Evolutionary conservation across 371 early-diverging fungal genomes (phyloP).

Genomic region (Mortierella sp.): DNA sequence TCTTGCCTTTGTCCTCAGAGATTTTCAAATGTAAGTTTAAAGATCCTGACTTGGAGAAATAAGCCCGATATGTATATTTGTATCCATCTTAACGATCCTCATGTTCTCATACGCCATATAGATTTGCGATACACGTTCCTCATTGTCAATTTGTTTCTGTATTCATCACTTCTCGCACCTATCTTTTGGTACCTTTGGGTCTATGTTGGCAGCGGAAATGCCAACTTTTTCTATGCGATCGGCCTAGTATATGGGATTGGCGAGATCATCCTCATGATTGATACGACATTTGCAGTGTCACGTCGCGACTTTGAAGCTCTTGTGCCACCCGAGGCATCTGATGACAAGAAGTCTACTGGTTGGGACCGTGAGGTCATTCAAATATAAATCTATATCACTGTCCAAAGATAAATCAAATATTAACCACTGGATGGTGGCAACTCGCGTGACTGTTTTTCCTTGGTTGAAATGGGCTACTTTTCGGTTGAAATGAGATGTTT

Average conservation of each 20-base stretch:
- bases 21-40: conserved; percentile 83
- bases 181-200: conserved; percentile 96
- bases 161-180: conserved; percentile 84
- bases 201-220: conserved; percentile 94
- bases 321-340: conserved; percentile 37
- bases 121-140: conserved; percentile 79
- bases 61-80: background rate
- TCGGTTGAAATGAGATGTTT: background rate
- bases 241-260: conserved; percentile 91
- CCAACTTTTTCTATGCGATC: conserved; percentile 97
- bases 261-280: conserved; percentile 85
- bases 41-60: background rate
- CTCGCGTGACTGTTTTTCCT: background rate
- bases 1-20: conserved; percentile 85
- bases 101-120: conserved; percentile 30
- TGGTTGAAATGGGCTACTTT: background rate
- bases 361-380: conserved; percentile 54
- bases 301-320: conserved; percentile 83
- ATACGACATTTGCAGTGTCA: conserved; percentile 79
- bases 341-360: conserved; percentile 10
- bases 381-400: no score
- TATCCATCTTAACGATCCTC: background rate
- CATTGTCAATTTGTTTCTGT: conserved; percentile 75
- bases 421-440: background rate
- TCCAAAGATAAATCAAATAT: no score